Percentiles rank a stretch among this genome's conserved stretches.
Evolutionary conservation across 768 basidiomycete genomes (phyloP).

Genomic region (Termitomyces heimii): DNA sequence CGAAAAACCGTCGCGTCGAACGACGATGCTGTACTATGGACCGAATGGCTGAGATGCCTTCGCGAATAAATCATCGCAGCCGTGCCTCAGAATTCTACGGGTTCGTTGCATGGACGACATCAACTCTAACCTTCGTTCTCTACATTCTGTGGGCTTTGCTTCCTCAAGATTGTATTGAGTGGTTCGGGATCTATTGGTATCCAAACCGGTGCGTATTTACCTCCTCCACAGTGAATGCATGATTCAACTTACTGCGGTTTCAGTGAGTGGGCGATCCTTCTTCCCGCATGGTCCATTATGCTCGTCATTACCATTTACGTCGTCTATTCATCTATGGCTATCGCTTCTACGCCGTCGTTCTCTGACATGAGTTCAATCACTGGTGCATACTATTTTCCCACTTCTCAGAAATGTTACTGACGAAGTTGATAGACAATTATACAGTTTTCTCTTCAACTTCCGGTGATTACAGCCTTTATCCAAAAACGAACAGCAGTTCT

Average conservation of each 20-base stretch:
- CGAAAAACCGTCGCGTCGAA: neutral
- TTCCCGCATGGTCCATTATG: conserved; percentile 75
- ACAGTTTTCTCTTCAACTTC: conserved; percentile 41
- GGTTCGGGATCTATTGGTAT: conserved; percentile 76
- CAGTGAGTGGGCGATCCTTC: conserved; percentile 82
- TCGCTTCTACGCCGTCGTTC: conserved; percentile 66
- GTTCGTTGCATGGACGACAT: conserved; percentile 83
- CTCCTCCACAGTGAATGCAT: neutral
- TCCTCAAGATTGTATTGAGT: conserved; percentile 63
- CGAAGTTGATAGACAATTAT: conserved; percentile 41
- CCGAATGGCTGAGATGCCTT: neutral
- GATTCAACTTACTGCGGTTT: neutral
- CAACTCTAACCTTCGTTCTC: conserved; percentile 60
- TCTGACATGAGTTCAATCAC: conserved; percentile 60
- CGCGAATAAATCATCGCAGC: conserved; percentile 27
- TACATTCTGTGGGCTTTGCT: conserved; percentile 79
- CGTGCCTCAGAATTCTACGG: conserved; percentile 85
- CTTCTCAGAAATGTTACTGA: conserved; percentile 4
- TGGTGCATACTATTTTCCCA: conserved; percentile 35
- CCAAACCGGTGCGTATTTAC: conserved; percentile 61
- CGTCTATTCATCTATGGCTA: conserved; percentile 69
- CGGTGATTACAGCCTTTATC: conserved; percentile 38
- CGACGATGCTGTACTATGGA: neutral
- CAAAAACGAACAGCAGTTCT: conserved; percentile 43
- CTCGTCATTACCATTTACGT: conserved; percentile 71